A percentile compares a stretch with the other conserved stretches of the same genome.
Evolutionary conservation across 768 basidiomycete species (phyloP).

Genomic region (Tricholoma sp.): DNA sequence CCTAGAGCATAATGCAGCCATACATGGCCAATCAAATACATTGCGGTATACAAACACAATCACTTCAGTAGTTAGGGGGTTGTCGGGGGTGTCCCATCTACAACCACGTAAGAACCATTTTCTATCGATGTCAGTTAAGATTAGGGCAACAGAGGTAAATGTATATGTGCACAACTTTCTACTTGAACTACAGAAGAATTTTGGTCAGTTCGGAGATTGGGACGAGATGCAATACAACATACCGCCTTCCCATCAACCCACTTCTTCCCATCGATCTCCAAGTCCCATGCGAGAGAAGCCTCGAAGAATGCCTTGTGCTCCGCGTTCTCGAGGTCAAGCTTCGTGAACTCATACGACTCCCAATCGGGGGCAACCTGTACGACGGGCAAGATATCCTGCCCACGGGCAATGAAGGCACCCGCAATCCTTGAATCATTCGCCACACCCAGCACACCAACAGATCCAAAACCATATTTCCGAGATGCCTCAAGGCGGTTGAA

Average conservation of each 20-base stretch:
- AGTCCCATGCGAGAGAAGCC: slow-evolving; percentile 64
- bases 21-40: neutral
- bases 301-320: slow-evolving; percentile 90
- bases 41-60: neutral
- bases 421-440: slow-evolving; percentile 74
- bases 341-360: slow-evolving; percentile 82
- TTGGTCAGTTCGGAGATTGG: neutral
- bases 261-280: slow-evolving; percentile 67
- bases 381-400: slow-evolving; percentile 64
- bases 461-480: slow-evolving; percentile 94
- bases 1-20: too few species aligned
- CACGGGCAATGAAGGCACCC: slow-evolving; percentile 81
- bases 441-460: slow-evolving; percentile 84
- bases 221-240: slow-evolving; percentile 22
- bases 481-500: slow-evolving; percentile 98
- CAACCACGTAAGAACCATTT: neutral
- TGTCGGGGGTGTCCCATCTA: neutral
- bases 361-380: slow-evolving; percentile 85
- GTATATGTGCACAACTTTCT: neutral
- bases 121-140: neutral
- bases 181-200: neutral
- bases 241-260: slow-evolving; percentile 78
- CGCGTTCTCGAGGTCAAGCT: slow-evolving; percentile 67
- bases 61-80: neutral
- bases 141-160: neutral